Percentiles rank a stretch among this genome's conserved stretches.
phyloP scores from a whole-genome alignment of 371 early-diverging fungal species.

The Batkoa obscura region DNA sequence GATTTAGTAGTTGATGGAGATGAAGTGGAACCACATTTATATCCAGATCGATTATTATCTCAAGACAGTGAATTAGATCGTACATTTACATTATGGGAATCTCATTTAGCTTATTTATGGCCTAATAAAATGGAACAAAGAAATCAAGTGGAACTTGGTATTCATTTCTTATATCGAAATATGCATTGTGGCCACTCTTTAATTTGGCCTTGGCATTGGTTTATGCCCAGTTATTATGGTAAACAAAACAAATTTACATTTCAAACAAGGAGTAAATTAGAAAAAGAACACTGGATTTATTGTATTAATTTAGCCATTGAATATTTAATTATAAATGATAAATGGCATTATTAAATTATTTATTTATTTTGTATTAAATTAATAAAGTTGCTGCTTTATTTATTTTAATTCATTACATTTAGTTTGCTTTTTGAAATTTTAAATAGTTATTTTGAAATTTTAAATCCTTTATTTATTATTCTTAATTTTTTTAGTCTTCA shows the following conservation, averaged over 20 bases:
- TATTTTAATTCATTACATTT: no score
- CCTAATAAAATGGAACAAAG: not conserved
- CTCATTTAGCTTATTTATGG: slow-evolving; percentile 4
- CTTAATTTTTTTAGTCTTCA: slow-evolving; percentile 35
- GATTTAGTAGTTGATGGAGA: not conserved
- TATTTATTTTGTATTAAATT: no score
- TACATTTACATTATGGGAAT: not conserved
- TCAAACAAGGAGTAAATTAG: not conserved
- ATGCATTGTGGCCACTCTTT: not conserved
- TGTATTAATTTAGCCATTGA: not conserved
- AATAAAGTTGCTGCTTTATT: no score
- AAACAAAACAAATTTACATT: not conserved
- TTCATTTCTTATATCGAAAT: not conserved
- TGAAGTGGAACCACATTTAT: not conserved
- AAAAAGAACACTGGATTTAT: slow-evolving; percentile 3
- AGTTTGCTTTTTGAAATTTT: no score
- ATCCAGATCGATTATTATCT: not conserved
- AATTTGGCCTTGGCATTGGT: slow-evolving; percentile 6
- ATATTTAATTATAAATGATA: not conserved
- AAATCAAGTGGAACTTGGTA: not conserved
- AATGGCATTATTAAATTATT: not conserved
- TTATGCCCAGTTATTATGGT: not conserved
- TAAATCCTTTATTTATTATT: no score
- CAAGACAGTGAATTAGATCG: not conserved
- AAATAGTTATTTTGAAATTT: no score